A percentile compares a stretch with the other conserved stretches of the same genome.
Evolutionary conservation across 2,329 filamentous ascomycete species (phyloP).

Genomic region (Colletotrichum sp.): DNA sequence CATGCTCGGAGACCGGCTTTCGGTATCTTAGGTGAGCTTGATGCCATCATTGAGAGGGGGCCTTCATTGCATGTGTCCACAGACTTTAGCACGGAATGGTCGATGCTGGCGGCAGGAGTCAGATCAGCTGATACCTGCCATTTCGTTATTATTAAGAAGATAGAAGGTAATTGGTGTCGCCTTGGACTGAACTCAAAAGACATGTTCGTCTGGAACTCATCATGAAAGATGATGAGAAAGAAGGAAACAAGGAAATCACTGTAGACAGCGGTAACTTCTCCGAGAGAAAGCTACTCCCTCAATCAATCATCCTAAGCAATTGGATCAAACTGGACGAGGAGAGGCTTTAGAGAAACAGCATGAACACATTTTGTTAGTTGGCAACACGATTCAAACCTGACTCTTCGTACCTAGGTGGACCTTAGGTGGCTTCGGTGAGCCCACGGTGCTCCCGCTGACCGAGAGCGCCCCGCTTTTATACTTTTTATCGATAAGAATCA

Average conservation of each 20-base stretch:
- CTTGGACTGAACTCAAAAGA: background rate
- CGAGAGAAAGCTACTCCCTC: background rate
- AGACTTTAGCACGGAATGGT: background rate
- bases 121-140: background rate
- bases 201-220: background rate
- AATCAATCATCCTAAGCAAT: accelerated
- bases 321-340: background rate
- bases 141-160: background rate
- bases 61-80: background rate
- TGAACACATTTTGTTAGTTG: background rate
- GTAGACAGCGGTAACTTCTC: background rate
- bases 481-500: background rate
- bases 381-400: background rate
- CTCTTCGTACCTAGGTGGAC: background rate
- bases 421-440: background rate
- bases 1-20: background rate
- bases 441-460: background rate
- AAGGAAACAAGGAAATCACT: background rate
- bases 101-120: background rate
- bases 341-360: background rate
- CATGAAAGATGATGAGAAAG: background rate
- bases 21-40: background rate
- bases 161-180: background rate
- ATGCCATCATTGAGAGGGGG: background rate
- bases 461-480: background rate